Evolutionary conservation across 169 alveolate genomes (phyloP), one percentile per base, ranked within the genome.

Genomic region (Cryptosporidium bovis): DNA sequence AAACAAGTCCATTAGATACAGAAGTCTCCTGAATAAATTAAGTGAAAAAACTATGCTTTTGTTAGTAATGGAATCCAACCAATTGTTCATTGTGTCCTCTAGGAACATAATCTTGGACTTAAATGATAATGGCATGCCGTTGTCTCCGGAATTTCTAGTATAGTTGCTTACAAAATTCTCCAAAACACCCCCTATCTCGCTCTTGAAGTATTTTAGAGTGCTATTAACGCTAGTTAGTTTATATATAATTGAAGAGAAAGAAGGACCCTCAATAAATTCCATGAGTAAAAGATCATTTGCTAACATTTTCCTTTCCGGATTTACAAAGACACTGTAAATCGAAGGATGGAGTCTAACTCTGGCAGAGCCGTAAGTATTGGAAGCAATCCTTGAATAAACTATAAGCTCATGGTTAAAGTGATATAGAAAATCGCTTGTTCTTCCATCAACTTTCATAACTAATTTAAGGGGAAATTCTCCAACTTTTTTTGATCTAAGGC

Each of bases 221-320:
- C 46, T 40, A 0, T 58, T 60, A n/a, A 46, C 44, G 51, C 51
- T 60, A 3, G 18, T 77, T n/a, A 77, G 71, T 44, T 56, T 66
- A 5, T 44, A 40, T 12, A 77, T 27, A 0, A 77, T 77, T 20
- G 87, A 77, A 4, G 71, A 77, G 15, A 77, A 24, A 5, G 87
- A 44, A 16, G 87, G 87, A 3, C 87, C 87, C 1, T 56, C 51
- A 44, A 77, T 77, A 40, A 40, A 62, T 60, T 77, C 87, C 87
- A 77, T 77, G 16, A 77, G 13, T 16, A 77, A 31, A 10, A 77
- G 36, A n/a, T 60, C 64, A 20, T 55, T 77, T 33, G 87, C 40
- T 27, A 77, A 58, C 20, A 46, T 12, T 13, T 16, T 77, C 18
- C 87, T 18, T 15, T 60, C 46, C 27, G 87, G 87, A 16, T 29